These are phyloP conservation scores for Bonia amplexicaulis DNA, from an alignment of 176 grass and related monocot genomes.

Conservation along the genomic window DNA sequence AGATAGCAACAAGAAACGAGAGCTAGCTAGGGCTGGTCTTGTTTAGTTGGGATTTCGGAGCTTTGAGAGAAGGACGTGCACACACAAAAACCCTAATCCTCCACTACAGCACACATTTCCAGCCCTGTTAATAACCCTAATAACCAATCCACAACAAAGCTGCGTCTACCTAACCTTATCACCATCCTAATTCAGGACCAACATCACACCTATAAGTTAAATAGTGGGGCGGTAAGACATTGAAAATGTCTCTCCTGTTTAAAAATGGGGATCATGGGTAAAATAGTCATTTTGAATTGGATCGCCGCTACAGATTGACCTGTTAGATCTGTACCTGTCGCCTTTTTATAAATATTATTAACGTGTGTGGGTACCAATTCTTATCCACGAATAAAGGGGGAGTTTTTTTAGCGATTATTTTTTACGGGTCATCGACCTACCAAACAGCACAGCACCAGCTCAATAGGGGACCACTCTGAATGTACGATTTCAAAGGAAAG, in stretches of 20 bases:
- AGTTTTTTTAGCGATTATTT: background rate
- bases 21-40: conserved; percentile 20
- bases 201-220: background rate
- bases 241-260: background rate
- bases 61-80: conserved; percentile 38
- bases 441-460: background rate
- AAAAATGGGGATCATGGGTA: background rate
- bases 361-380: background rate
- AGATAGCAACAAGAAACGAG: conserved; percentile 1
- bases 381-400: background rate
- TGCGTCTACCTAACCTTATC: conserved; percentile 24
- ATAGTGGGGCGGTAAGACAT: background rate
- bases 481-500: background rate
- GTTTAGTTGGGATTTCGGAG: conserved; percentile 49
- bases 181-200: conserved; percentile 27
- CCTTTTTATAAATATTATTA: background rate
- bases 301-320: rapidly evolving
- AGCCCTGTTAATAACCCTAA: conserved; percentile 17
- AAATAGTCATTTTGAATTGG: background rate
- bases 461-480: conserved; percentile 8
- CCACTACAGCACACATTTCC: conserved; percentile 13
- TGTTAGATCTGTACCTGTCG: background rate
- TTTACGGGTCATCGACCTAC: background rate
- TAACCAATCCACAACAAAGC: conserved; percentile 30
- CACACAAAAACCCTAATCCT: conserved; percentile 52